These are phyloP conservation scores for Trichosporon coremiiforme DNA, from an alignment of 1,284 basidiomycete species.

Conservation along the genomic window DNA sequence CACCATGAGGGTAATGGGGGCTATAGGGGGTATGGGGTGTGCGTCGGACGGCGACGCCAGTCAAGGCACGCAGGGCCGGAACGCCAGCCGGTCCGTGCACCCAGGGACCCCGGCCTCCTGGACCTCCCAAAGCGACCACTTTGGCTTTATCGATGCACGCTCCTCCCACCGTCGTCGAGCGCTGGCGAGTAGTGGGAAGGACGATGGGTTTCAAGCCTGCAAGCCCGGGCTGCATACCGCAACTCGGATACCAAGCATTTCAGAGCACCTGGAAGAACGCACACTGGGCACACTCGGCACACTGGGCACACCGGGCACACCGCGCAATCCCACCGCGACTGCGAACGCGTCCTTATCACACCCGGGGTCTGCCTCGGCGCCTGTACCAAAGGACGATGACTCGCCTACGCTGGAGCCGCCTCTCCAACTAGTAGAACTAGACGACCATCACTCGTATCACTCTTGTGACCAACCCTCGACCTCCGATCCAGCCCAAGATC, in stretches of 20 bases:
- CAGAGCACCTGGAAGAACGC: background rate
- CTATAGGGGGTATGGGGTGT: too few species aligned
- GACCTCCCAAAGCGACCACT: background rate
- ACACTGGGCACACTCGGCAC: too few species aligned
- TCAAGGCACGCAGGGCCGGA: background rate
- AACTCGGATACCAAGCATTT: background rate
- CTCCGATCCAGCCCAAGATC: background rate
- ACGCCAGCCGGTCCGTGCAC: slow-evolving; percentile 7
- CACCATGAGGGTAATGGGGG: too few species aligned
- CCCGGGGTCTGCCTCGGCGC: background rate
- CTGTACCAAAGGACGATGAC: background rate
- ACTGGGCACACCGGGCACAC: background rate
- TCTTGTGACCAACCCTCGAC: background rate
- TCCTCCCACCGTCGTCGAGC: too few species aligned
- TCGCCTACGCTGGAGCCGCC: background rate
- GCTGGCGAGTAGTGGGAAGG: too few species aligned
- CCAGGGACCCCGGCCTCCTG: background rate
- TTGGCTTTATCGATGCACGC: background rate
- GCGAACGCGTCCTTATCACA: background rate
- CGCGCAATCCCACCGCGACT: background rate
- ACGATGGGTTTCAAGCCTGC: too few species aligned
- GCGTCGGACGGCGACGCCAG: background rate
- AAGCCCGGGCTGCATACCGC: background rate
- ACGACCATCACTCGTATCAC: slow-evolving; percentile 9
- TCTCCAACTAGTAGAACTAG: background rate